Conservation (phyloP, 169 alveolate species). For the Plasmodium falciparum region DNA sequence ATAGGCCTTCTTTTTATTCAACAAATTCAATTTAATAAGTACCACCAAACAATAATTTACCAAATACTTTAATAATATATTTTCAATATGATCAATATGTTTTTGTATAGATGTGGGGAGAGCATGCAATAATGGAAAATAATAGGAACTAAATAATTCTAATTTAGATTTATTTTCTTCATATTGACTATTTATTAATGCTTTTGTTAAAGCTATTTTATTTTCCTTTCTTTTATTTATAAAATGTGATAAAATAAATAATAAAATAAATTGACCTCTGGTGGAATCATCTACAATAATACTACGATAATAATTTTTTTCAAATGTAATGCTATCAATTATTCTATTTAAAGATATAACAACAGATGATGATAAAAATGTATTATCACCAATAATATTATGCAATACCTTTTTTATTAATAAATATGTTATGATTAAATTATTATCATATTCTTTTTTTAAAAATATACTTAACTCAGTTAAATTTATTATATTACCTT, state of each 20-base stretch:
- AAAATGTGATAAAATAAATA: slow-evolving; percentile 69
- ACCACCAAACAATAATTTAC: slow-evolving; percentile 34
- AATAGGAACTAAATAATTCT: slow-evolving; percentile 45
- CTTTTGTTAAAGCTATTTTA: slow-evolving; percentile 60
- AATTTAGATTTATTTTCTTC: slow-evolving; percentile 17
- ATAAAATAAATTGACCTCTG: slow-evolving; percentile 52
- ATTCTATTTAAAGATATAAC: slow-evolving; percentile 41
- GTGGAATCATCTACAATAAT: slow-evolving; percentile 42
- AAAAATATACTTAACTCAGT: slow-evolving; percentile 81
- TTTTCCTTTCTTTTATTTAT: slow-evolving; percentile 68
- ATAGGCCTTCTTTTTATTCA: slow-evolving; percentile 44
- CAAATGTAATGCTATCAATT: slow-evolving; percentile 53
- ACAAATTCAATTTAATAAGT: slow-evolving; percentile 35
- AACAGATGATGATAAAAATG: slow-evolving; percentile 27
- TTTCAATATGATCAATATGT: slow-evolving; percentile 45
- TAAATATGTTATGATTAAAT: slow-evolving; percentile 77
- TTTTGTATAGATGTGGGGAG: slow-evolving; percentile 47
- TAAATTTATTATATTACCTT: slow-evolving; percentile 79
- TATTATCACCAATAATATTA: slow-evolving; percentile 44
- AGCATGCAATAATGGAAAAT: slow-evolving; percentile 60
- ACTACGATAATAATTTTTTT: slow-evolving; percentile 71
- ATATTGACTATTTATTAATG: slow-evolving; percentile 36
- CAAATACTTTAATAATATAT: slow-evolving; percentile 31
- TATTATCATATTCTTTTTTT: slow-evolving; percentile 80
- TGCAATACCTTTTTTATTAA: slow-evolving; percentile 53